A percentile compares a stretch with the other conserved stretches of the same genome.
Conservation (phyloP, 257 asterid species). For the Solanum chilense region DNA sequence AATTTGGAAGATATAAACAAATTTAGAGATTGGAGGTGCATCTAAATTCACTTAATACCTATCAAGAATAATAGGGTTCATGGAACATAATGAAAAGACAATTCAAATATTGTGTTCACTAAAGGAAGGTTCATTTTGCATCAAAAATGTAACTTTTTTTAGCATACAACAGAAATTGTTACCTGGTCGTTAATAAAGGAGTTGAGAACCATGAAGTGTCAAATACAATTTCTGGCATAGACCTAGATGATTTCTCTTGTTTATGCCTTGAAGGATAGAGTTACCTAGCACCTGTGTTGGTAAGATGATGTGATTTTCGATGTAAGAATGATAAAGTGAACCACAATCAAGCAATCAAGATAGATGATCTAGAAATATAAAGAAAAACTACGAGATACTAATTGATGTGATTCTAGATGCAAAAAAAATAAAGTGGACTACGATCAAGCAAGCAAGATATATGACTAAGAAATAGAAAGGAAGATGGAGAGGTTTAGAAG, state of each 20-base stretch:
- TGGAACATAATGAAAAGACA: not conserved
- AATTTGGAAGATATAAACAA: not conserved
- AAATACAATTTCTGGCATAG: no score
- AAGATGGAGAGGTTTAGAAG: not conserved
- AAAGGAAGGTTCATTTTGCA: not conserved
- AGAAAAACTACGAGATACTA: not conserved
- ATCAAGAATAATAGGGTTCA: not conserved
- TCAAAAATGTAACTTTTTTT: no score
- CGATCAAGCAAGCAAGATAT: not conserved
- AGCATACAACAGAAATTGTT: not conserved
- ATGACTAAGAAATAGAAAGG: not conserved
- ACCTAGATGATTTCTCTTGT: not conserved
- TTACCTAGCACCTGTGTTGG: not conserved
- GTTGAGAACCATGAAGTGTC: no score
- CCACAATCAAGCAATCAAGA: not conserved
- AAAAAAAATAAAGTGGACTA: not conserved
- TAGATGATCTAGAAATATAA: not conserved
- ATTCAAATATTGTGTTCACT: not conserved
- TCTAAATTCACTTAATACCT: not conserved
- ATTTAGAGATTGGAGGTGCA: not conserved
- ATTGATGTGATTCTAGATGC: not conserved
- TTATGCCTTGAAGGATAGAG: not conserved
- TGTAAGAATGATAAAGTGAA: not conserved
- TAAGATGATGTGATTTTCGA: no score
- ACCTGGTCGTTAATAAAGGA: no score